phyloP scores from a whole-genome alignment of 345 rosid species.

The Euphorbia lathyris region DNA sequence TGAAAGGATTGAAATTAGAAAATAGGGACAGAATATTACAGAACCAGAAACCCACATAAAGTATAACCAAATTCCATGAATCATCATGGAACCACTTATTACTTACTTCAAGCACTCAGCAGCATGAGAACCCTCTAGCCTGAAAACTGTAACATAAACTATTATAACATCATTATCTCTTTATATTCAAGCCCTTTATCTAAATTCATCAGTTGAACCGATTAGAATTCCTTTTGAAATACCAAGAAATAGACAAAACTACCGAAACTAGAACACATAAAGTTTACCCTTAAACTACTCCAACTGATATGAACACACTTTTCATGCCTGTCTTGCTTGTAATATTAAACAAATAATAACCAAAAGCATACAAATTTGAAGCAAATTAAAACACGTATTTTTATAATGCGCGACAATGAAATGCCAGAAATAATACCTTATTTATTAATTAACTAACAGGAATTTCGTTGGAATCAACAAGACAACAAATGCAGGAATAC shows the following conservation, averaged over 20 bases:
- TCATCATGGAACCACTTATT: background rate
- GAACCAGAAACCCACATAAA: background rate
- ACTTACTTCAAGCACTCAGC: background rate
- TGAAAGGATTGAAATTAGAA: background rate
- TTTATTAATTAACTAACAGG: too few species aligned
- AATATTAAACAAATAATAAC: background rate
- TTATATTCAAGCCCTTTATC: too few species aligned
- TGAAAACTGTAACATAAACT: background rate
- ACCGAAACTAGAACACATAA: background rate
- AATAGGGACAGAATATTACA: background rate
- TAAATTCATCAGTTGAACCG: background rate
- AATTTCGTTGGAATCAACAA: background rate
- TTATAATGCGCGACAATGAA: background rate
- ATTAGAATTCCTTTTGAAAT: too few species aligned
- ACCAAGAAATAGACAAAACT: background rate
- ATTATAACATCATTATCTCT: too few species aligned
- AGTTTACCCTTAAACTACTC: constrained; percentile 3
- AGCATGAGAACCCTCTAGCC: background rate
- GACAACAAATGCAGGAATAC: background rate
- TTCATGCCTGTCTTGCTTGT: background rate
- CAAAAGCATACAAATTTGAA: background rate
- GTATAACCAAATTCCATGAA: background rate
- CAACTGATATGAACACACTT: constrained; percentile 8
- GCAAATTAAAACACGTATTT: constrained; percentile 7
- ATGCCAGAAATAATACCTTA: background rate